Conservation (phyloP, 2,329 filamentous ascomycete genomes). For the Intubia oerlemansii region DNA sequence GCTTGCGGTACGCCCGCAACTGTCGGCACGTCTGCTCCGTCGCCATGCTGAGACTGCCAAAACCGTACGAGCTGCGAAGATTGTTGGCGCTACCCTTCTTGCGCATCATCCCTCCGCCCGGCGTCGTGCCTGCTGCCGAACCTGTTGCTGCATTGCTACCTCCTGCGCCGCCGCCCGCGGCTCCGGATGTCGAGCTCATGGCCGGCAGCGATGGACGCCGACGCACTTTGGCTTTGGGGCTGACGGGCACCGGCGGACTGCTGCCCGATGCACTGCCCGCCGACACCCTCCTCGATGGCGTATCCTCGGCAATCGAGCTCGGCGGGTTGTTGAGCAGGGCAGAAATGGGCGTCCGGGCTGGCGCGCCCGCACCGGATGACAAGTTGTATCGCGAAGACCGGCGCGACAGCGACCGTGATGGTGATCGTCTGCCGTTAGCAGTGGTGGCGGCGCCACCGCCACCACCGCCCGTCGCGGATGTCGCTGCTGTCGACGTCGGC, state of each 20-base stretch:
- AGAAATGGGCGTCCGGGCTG: slow-evolving; percentile 18
- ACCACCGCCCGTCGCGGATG: not conserved
- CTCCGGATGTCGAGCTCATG: slow-evolving; percentile 11
- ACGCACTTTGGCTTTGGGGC: slow-evolving; percentile 21
- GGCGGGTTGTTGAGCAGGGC: slow-evolving; percentile 20
- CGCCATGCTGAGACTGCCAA: slow-evolving; percentile 36
- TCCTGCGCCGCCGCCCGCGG: no score
- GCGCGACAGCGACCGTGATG: slow-evolving; percentile 29
- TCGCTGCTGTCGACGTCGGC: slow-evolving; percentile 12
- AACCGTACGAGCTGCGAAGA: slow-evolving; percentile 14
- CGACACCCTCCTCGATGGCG: slow-evolving; percentile 25
- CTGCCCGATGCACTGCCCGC: slow-evolving; percentile 22
- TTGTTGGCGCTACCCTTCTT: slow-evolving; percentile 19
- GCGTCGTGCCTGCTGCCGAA: no score
- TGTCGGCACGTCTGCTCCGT: slow-evolving; percentile 44
- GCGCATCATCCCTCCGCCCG: no score
- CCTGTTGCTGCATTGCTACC: slow-evolving; percentile 4
- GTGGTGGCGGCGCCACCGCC: not conserved
- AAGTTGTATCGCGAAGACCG: slow-evolving; percentile 32
- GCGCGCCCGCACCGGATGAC: slow-evolving; percentile 8
- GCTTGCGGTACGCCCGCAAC: slow-evolving; percentile 39
- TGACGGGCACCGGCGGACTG: slow-evolving; percentile 23
- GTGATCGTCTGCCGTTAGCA: slow-evolving; percentile 25
- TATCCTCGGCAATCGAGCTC: slow-evolving; percentile 20
- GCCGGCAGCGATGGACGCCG: slow-evolving; percentile 33